Conservation (phyloP, 345 rosid genomes). For the Eutrema japonicum region DNA sequence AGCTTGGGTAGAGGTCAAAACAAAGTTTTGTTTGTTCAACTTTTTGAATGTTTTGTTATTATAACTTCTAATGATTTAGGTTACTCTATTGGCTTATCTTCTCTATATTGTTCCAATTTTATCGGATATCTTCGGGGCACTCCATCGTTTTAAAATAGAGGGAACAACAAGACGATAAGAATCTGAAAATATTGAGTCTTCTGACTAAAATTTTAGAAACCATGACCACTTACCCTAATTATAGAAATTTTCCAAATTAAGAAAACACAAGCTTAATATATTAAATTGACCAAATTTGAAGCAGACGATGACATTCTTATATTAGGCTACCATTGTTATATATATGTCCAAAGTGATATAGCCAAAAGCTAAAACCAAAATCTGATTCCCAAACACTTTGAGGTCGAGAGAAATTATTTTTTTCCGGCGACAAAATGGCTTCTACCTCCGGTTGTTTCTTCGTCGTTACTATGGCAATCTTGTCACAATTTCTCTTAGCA, state of each 20-base stretch:
- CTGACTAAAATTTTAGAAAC: not conserved
- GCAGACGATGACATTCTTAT: slow-evolving; percentile 4
- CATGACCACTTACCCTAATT: not conserved
- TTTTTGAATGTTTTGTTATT: not conserved
- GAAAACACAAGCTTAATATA: not conserved
- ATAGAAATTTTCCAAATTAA: not conserved
- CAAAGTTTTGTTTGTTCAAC: not conserved
- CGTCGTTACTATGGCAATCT: slow-evolving; percentile 31
- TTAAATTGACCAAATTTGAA: slow-evolving; percentile 18
- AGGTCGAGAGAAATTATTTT: not conserved
- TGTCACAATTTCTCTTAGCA: slow-evolving; percentile 33
- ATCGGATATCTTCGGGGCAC: not conserved
- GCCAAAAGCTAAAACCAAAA: slow-evolving; percentile 30
- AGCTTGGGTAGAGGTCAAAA: slow-evolving; percentile 22
- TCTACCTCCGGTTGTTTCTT: slow-evolving; percentile 17
- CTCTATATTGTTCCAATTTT: not conserved
- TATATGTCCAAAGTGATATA: not conserved
- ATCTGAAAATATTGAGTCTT: not conserved
- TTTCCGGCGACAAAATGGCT: slow-evolving; percentile 36
- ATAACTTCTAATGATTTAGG: slow-evolving; percentile 7
- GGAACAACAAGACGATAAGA: not conserved
- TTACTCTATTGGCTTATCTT: slow-evolving; percentile 2
- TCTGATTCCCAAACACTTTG: slow-evolving; percentile 8
- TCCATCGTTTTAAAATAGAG: too few relatives aligned
- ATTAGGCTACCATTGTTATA: slow-evolving; percentile 2